Evolutionary conservation across 2,329 filamentous ascomycete genomes (phyloP).

Genomic region (Phaeosphaeriaceae sp.): DNA sequence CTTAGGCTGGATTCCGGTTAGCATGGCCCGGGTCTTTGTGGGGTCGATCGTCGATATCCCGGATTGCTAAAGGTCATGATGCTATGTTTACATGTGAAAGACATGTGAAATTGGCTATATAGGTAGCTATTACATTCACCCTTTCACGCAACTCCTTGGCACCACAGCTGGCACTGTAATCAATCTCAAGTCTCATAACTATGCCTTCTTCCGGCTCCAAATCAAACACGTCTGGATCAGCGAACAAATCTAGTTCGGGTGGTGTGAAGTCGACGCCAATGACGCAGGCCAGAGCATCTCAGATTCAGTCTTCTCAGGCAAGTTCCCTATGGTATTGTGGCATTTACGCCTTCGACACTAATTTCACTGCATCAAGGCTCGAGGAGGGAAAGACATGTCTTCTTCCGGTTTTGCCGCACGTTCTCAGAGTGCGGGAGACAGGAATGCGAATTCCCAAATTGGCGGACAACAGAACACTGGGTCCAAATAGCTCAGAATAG

Average conservation of each 20-base stretch:
- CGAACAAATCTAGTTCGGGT: constrained; percentile 1
- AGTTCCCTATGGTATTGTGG: not conserved
- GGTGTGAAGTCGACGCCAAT: constrained; percentile 1
- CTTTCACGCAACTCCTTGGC: too few species aligned
- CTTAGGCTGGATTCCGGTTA: too few species aligned
- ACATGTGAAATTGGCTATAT: too few species aligned
- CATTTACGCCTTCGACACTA: not conserved
- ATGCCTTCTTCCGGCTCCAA: not conserved
- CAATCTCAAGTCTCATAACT: too few species aligned
- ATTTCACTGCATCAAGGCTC: not conserved
- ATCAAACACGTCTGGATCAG: not conserved
- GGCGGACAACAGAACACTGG: too few species aligned
- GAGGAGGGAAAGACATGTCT: constrained; percentile 7
- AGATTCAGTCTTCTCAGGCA: constrained; percentile 5
- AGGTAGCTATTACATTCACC: too few species aligned
- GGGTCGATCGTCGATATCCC: too few species aligned
- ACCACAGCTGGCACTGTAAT: too few species aligned
- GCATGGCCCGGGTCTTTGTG: too few species aligned
- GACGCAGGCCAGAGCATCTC: not conserved
- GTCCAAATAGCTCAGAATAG: too few species aligned
- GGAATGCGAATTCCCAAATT: constrained; percentile 2
- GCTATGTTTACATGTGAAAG: too few species aligned
- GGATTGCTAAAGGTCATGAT: too few species aligned
- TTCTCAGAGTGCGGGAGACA: constrained; percentile 2
- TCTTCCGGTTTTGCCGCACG: constrained; percentile 2